Conservation (phyloP, 352 stramenopile genomes). For the Phytophthora foliorum region DNA sequence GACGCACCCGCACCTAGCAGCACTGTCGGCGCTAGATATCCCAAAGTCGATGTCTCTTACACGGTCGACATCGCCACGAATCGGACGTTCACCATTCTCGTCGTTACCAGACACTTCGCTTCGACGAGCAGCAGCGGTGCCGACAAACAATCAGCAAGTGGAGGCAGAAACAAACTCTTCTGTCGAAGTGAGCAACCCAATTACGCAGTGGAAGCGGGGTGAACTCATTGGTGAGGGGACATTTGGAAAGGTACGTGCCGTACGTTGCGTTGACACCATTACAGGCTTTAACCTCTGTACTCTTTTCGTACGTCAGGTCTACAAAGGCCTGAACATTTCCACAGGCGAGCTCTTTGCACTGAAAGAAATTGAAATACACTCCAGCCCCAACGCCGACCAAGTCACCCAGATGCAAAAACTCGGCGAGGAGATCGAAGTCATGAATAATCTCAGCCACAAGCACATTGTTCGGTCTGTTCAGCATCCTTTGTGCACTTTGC, state of each 20-base stretch:
- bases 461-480: constrained; percentile 94
- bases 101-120: constrained; percentile 39
- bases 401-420: constrained; percentile 81
- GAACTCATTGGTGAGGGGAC: constrained; percentile 95
- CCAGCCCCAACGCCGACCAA: constrained; percentile 56
- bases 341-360: constrained; percentile 93
- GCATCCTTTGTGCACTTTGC: background rate
- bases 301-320: constrained; percentile 65
- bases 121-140: constrained; percentile 5
- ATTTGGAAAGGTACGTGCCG: constrained; percentile 84
- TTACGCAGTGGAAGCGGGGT: constrained; percentile 93
- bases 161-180: constrained; percentile 9
- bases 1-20: constrained; percentile 33
- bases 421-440: constrained; percentile 93
- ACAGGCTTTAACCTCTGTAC: background rate
- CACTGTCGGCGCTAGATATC: constrained; percentile 21
- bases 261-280: background rate
- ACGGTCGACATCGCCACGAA: constrained; percentile 60
- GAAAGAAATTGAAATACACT: constrained; percentile 90
- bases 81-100: constrained; percentile 35
- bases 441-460: constrained; percentile 94
- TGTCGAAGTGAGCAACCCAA: constrained; percentile 37
- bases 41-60: constrained; percentile 57
- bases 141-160: constrained; percentile 29
- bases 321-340: constrained; percentile 94